Evolutionary conservation across 2,329 filamentous ascomycete species (phyloP), one percentile per base, ranked within the genome.

Genomic region (Cyphellophora europaea): DNA sequence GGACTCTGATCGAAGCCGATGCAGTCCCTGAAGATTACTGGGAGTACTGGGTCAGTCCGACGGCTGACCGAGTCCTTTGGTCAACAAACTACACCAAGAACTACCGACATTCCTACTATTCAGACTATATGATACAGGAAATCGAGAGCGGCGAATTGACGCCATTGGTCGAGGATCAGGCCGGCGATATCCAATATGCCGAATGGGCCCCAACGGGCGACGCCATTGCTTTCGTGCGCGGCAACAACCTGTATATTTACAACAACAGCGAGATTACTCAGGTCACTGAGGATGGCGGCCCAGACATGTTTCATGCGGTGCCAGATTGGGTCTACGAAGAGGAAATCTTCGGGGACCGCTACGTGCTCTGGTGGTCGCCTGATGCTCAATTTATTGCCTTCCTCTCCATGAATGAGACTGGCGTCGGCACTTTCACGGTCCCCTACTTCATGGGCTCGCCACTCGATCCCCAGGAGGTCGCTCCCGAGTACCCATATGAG

Each of bases 271-370:
- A 65, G 3, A 58, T 74, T 11, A 64, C 62, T 2, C 74, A 72
- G 32, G 81, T 98, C 48, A 96, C 89, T 2, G 76, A 67, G 35
- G 88, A 96, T 53, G 91, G 91, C 8, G 84, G 88, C 0, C 66
- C 77, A 1, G 77, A 95, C 49, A 74, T 91, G 38, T 96, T 96
- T 59, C 94, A 96, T 50, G 91, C 89, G 15, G 77, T 95, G n/a
- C 89, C 91, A 1, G 91, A 98, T 56, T 98, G 91, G 91, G 91
- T 96, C 0, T 94, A 93, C 51, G 84, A 91, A 53, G 77, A 81
- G 50, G 85, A 93, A 55, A 83, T 93, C 2, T 83, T 96, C 42
- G 58, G 66, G 11, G 79, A 74, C 1, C 82, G 83, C 47, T 86
- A 75, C 42, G 88, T 84, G 4, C 91, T 88, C 1, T 96, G 91